phyloP scores from a whole-genome alignment of 257 asterid species.

The Lycium barbarum region DNA sequence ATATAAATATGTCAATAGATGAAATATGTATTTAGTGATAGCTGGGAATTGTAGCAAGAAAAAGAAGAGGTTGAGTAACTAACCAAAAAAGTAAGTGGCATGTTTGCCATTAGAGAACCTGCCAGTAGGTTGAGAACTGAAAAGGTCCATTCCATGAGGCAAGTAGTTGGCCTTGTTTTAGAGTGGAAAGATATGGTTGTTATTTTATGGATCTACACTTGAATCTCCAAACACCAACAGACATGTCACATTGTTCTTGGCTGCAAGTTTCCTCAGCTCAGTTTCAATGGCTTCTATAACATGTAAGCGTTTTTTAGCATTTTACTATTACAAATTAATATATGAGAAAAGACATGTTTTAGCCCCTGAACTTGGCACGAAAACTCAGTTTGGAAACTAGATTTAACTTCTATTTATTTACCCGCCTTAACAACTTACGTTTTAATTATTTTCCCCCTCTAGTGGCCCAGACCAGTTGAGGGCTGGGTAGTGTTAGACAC shows the following conservation, averaged over 20 bases:
- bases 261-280: conserved; percentile 42
- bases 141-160: conserved; percentile 60
- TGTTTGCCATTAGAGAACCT: conserved; percentile 60
- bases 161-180: conserved; percentile 45
- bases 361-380: too few species aligned
- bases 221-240: conserved; percentile 66
- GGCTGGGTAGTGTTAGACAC: too few species aligned
- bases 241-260: conserved; percentile 48
- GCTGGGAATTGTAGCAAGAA: background rate
- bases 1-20: too few species aligned
- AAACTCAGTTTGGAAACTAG: too few species aligned
- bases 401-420: too few species aligned
- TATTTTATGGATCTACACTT: conserved; percentile 66
- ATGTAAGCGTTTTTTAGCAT: too few species aligned
- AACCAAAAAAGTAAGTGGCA: conserved; percentile 56
- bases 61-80: background rate
- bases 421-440: too few species aligned
- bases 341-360: too few species aligned
- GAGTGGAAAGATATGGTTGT: conserved; percentile 45
- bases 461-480: too few species aligned
- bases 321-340: too few species aligned
- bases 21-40: too few species aligned
- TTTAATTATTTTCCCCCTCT: too few species aligned
- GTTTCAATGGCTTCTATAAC: conserved; percentile 29
- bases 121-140: conserved; percentile 48